These are phyloP conservation scores for Saccharomycopsis guyanensis DNA, from an alignment of 805 yeast genomes.

Conservation along the genomic window DNA sequence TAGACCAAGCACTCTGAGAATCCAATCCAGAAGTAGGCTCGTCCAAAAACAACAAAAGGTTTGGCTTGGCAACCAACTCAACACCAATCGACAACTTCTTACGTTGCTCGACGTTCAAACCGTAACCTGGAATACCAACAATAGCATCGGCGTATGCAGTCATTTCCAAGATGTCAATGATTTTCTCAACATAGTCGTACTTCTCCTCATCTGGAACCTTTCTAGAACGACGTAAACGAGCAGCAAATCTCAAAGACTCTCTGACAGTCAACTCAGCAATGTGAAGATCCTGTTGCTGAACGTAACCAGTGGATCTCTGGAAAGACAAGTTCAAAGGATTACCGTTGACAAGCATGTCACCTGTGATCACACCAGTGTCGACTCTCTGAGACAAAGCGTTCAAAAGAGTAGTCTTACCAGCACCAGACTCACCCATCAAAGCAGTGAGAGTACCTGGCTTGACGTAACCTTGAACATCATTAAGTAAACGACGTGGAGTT, in stretches of 20 bases:
- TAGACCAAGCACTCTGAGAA: constrained; percentile 42
- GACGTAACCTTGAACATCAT: constrained; percentile 37
- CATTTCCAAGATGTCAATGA: constrained; percentile 35
- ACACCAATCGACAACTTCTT: constrained; percentile 32
- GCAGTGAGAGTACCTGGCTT: constrained; percentile 53
- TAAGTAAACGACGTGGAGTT: constrained; percentile 33
- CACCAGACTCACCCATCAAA: constrained; percentile 59
- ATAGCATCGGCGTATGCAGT: constrained; percentile 33
- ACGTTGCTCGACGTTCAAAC: constrained; percentile 32
- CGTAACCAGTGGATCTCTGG: constrained; percentile 48
- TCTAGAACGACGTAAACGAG: constrained; percentile 39
- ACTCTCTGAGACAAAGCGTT: constrained; percentile 46
- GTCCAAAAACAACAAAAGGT: constrained; percentile 38
- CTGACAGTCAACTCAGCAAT: constrained; percentile 31
- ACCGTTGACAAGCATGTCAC: constrained; percentile 51
- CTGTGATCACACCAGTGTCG: constrained; percentile 46
- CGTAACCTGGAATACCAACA: constrained; percentile 37
- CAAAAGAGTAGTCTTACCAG: constrained; percentile 53
- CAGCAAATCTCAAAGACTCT: constrained; percentile 39
- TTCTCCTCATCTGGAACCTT: constrained; percentile 36
- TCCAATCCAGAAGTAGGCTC: constrained; percentile 50
- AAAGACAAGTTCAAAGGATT: constrained; percentile 39
- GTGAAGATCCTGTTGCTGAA: constrained; percentile 50
- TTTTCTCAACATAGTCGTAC: constrained; percentile 35
- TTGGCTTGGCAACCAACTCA: constrained; percentile 36